These are phyloP conservation scores for Micractinium sp. DNA, from an alignment of 139 green algal genomes.

Conservation along the genomic window DNA sequence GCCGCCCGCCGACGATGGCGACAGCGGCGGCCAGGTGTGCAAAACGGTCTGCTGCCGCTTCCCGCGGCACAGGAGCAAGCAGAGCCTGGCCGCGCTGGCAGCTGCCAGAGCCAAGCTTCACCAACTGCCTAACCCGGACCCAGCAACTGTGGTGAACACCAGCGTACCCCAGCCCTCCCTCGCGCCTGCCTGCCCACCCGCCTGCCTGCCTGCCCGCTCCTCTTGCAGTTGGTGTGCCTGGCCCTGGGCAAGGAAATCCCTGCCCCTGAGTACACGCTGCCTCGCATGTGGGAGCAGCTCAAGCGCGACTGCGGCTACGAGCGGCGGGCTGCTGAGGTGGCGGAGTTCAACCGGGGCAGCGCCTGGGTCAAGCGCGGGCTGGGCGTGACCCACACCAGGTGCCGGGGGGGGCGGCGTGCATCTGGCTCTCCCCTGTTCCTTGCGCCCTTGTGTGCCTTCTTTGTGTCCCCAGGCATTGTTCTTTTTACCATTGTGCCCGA, in stretches of 20 bases:
- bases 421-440: neutral
- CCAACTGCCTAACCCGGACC: no score
- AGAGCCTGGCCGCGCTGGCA: no score
- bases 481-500: no score
- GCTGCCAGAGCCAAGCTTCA: no score
- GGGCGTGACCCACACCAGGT: neutral
- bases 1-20: neutral
- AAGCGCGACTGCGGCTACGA: neutral
- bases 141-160: no score
- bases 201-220: no score
- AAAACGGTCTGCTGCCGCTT: neutral
- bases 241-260: neutral
- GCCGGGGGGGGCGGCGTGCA: no score
- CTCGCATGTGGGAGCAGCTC: constrained; percentile 34
- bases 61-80: no score
- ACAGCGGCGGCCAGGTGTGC: neutral
- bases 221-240: neutral
- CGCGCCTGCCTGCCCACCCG: neutral
- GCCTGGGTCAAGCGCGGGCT: constrained; percentile 23
- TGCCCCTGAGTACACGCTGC: constrained; percentile 41
- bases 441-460: no score
- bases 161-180: no score
- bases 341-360: neutral
- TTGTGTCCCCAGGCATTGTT: no score
- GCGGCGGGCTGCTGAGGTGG: neutral